Evolutionary conservation across 768 basidiomycete genomes (phyloP), one percentile per base, ranked within the genome.

Genomic region (Tephrocybe sp.): DNA sequence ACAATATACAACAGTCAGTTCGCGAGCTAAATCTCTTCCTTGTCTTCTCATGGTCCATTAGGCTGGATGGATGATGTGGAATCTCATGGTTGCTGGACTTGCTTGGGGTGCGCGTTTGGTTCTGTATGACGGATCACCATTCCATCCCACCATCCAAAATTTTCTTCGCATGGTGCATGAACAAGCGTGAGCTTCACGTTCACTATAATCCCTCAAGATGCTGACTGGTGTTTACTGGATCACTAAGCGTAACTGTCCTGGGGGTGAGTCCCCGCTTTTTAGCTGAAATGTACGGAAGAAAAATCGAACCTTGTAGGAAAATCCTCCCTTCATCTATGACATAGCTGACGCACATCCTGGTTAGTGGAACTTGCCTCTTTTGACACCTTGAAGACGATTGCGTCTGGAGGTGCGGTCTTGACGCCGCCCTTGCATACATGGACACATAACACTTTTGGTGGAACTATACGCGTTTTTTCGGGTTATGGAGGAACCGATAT

Each of bases 31-130:
- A 14, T 32, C 20, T 40, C n/a, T 9, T 6, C 14, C 17, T 32
- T n/a, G 16, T 7, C n/a, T 22, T 12, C 16, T 22, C 22, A 34
- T 46, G 17, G n/a, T 6, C 11, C n/a, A 9, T 13, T 45, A 86
- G 84, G 84, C 84, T 9, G 85, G 80, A 14, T 87, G 86, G 86
- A 87, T 87, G 83, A 86, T 87, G 84, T 87, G 83, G 83, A 79
- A 76, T 22, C 77, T 73, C 52, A 82, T 83, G 79, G 57, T 87
- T 31, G 59, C 68, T 5, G 76, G 70, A 16, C 72, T 85, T 26
- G 66, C 78, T 3, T 67, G 66, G 46, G 82, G 84, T 1, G 62
- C 71, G 31, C 77, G 76, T 5, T 61, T 82, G 23, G 66, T 85
- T 40, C 58, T 80, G n/a, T 85, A 85, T 48, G 84, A 86, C 44